Percentiles rank a stretch among this genome's conserved stretches.
Evolutionary conservation across 2,329 filamentous ascomycete genomes (phyloP).

Genomic region (Albophoma yamanashiensis): DNA sequence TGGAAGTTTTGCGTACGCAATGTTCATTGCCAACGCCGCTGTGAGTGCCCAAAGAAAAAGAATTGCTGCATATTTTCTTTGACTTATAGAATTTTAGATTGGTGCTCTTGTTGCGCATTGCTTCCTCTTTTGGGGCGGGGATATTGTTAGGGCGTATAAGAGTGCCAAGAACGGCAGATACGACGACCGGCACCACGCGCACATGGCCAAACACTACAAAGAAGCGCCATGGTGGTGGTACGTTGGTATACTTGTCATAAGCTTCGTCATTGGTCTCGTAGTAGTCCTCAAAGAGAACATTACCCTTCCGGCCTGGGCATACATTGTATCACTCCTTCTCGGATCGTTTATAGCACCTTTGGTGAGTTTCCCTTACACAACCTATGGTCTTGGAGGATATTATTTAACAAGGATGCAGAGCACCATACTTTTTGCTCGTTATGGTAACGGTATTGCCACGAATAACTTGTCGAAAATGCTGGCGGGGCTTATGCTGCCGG

Average conservation of each 20-base stretch:
- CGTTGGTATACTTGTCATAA: constrained; percentile 14
- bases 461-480: constrained; percentile 37
- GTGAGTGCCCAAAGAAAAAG: background rate
- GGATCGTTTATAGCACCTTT: constrained; percentile 24
- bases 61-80: background rate
- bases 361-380: background rate
- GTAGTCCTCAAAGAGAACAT: constrained; percentile 23
- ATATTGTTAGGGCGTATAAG: background rate
- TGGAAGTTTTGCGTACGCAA: background rate
- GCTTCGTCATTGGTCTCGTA: constrained; percentile 21
- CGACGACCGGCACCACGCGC: constrained; percentile 38
- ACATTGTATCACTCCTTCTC: constrained; percentile 21
- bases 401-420: background rate
- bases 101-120: background rate
- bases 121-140: background rate
- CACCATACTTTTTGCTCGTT: background rate
- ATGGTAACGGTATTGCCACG: background rate
- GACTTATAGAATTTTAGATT: background rate
- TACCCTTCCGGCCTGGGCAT: constrained; percentile 24
- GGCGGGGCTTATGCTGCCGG: constrained; percentile 38
- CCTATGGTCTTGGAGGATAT: background rate
- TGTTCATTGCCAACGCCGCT: background rate
- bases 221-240: constrained; percentile 30
- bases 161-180: constrained; percentile 18
- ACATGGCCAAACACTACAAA: constrained; percentile 43